Base-by-base conservation (phyloP, 345 rosid species). In the Ceriops tagal region DNA sequence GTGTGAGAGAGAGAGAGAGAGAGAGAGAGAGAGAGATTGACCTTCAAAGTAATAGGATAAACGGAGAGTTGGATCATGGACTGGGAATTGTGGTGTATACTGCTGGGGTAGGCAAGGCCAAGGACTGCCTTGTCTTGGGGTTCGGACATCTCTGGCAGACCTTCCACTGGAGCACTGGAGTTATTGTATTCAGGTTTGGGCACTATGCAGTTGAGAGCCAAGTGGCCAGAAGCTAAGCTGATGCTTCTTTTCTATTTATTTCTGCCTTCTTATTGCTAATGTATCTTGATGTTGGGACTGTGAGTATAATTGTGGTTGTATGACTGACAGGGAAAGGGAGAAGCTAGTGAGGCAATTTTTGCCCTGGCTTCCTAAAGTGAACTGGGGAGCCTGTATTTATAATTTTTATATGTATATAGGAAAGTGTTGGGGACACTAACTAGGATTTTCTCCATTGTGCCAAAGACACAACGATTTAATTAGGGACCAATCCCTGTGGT, bases 11-110 rank as follows among this genome's bases (percentile, higher is more conserved):
- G 58, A 53, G 24, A 53, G 58, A 11, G 18, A 5, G 37, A 7
- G 37, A 39, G 49, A 43, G 49, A 4, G 37, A 27, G 59, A 27
- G 64, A 64, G 73, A 71, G 65, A 64, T 57, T 61, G 37, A 93
- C 98, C 98, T 93, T 93, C 78, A 93, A 77, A 71, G 92, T 87
- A 19, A 88, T 86, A 56, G 92, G 96, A 73, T 52, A 86, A 74
- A 75, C 69, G 75, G 77, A 21, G 61, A 74, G 73, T 49, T 83
- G 88, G 74, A 82, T 72, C 63, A 74, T 70, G 68, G 85, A 78
- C 62, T 81, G 90, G 64, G 87, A 69, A 61, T 79, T 77, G 58
- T 53, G 73, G 53, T 64, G 76, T 24, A 75, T 63, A 11, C 28
- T 56, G 28, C 18, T 24, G 51, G 87, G 83, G 81, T 81, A 80